Evolutionary conservation across 768 basidiomycete species (phyloP), one percentile per base, ranked within the genome.

Genomic region (Mycena sanguinolenta): DNA sequence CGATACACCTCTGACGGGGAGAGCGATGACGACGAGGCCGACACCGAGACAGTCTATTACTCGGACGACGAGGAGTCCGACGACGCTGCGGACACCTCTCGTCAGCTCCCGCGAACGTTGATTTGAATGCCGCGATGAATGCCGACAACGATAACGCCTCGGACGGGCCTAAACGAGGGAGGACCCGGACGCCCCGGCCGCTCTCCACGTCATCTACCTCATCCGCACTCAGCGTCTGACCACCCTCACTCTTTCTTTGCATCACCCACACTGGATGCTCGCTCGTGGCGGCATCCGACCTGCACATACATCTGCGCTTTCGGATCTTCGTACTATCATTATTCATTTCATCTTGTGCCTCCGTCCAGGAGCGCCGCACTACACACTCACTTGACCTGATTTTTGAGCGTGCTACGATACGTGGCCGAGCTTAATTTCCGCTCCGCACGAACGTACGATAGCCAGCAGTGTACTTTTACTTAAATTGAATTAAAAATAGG

Each of bases 161-260:
- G 62, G 77, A 77, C 72, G 85, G 84, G 52, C 55, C 70, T 75
- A 61, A 83, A 32, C 72, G 86, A 63, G 84, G 84, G 23, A 81
- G 87, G 70, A 78, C 82, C 25, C 79, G 80, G 58, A 81, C 77
- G 65, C 78, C 82, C 49, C 84, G 83, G 39, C 83, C 83, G 9
- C 71, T 88, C 34, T 80, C 75, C 75, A 83, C 74, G 64, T 65
- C 65, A 53, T 80, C 75, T 75, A 83, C 74, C 65, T 65, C 65
- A 53, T 76, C 70, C 71, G 79, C 74, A 73, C 62, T 63, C 77
- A 77, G 72, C 73, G 75, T 66, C 73, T 75, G 61, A 67, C 38
- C 28, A 3, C 13, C 44, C 71, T 72, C 70, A 49, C 68, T 16
- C 66, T 3, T 52, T 71, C 25, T 73, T 64, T 71, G 46, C 66